These are phyloP conservation scores for Fulvia fulva DNA, from an alignment of 2,329 filamentous ascomycete genomes.

Conservation along the genomic window DNA sequence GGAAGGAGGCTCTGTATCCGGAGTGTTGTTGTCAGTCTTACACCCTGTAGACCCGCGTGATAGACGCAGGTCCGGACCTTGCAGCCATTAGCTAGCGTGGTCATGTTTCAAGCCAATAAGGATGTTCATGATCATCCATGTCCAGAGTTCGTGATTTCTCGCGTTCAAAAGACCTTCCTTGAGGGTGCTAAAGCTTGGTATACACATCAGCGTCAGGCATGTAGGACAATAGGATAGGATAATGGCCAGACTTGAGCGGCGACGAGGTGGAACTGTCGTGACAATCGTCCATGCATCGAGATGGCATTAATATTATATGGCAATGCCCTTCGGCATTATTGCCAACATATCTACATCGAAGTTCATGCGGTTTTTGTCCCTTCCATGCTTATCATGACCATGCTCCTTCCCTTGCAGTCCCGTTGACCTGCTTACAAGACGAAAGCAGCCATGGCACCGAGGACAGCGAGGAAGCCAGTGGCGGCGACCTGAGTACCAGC, in stretches of 20 bases:
- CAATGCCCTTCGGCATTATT: background rate
- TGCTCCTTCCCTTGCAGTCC: too few relatives aligned
- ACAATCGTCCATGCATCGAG: background rate
- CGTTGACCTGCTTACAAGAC: background rate
- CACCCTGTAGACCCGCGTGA: background rate
- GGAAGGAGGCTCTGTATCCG: background rate
- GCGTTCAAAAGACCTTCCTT: background rate
- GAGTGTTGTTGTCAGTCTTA: background rate
- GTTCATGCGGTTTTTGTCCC: background rate
- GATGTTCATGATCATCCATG: background rate
- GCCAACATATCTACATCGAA: background rate
- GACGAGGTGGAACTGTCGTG: too few relatives aligned
- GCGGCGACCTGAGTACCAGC: conserved; percentile 31
- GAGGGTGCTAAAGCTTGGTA: background rate
- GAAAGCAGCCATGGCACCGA: conserved; percentile 2
- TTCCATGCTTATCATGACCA: background rate
- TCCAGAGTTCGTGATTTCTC: background rate
- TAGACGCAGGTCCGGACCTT: background rate
- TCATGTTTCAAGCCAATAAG: background rate
- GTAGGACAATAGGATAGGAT: background rate
- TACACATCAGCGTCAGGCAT: background rate
- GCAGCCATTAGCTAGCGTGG: background rate
- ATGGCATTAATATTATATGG: background rate
- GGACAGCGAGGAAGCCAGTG: conserved; percentile 26
- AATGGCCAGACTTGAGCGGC: background rate